Evolutionary conservation across 2,329 filamentous ascomycete genomes (phyloP), one percentile per base, ranked within the genome.

Genomic region (Thielaviopsis cerberus): DNA sequence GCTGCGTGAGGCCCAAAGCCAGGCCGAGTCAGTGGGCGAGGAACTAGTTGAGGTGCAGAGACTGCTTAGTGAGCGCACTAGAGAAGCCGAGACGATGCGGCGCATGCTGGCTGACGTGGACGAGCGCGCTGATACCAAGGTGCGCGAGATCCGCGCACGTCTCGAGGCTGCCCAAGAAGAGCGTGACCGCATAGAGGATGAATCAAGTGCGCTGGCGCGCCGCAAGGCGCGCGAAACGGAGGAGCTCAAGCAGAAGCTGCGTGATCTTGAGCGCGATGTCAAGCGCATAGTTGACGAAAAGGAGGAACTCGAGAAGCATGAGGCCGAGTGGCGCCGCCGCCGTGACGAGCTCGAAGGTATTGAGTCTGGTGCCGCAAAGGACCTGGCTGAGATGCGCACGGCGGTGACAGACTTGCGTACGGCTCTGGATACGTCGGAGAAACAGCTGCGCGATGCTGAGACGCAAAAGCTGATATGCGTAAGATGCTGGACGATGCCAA

Each of bases 81-180:
- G 92, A 51, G 92, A 98, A 70, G 87, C 83, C 25, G 91, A 97
- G 72, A 96, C 88, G 0, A 97, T 98, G 90, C 82, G 92, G 34
- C 78, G 89, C 54, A 76, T 97, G 61, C 74, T 98, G 13, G 83
- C 84, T 17, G 91, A 97, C 63, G 87, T 90, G 8, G 88, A 97
- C 68, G 81, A 85, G 61, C 79, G 87, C 10, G 83, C 90, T 1
- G 90, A 97, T 63, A 75, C 75, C 61, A 86, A 88, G 66, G 80
- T 94, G 20, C 82, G 88, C 26, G 91, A 97, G 63, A 92, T 95
- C 82, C 85, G 88, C 57, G 82, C 88, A 59, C 82, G 85, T 1
- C 84, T 97, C 77, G 91, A 97, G 65, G 76, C 86, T 1, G 90
- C 90, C 0, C 78, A 94, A n/a, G 90, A 96, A 68, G 92, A 98